Percentiles rank a stretch among this genome's conserved stretches.
phyloP scores from a whole-genome alignment of 768 basidiomycete species.

The Termitomyces sp. region DNA sequence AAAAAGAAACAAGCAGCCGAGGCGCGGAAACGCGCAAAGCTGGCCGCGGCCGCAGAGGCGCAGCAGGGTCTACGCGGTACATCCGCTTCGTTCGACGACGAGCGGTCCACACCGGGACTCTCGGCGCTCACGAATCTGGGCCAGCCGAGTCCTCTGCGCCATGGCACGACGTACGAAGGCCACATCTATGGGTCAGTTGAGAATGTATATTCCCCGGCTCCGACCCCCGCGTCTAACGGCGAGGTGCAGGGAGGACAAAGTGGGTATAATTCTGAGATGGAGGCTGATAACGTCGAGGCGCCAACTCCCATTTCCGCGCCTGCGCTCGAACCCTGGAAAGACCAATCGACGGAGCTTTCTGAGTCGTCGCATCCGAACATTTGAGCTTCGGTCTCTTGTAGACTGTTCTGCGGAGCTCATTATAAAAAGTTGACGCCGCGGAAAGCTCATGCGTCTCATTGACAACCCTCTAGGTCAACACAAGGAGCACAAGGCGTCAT shows the following conservation, averaged over 20 bases:
- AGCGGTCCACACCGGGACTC: conserved; percentile 11
- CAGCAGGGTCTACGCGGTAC: conserved; percentile 13
- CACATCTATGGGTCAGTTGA: conserved; percentile 23
- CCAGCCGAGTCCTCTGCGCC: conserved; percentile 36
- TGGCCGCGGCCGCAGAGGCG: conserved; percentile 20
- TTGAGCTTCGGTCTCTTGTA: too few species aligned
- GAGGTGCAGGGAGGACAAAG: conserved; percentile 46
- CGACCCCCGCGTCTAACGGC: conserved; percentile 43
- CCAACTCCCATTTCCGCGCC: not conserved
- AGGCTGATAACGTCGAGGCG: conserved; percentile 17
- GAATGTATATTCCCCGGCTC: conserved; percentile 38
- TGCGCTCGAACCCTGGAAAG: not conserved
- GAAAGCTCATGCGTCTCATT: too few species aligned
- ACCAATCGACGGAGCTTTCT: not conserved
- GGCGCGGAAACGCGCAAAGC: conserved; percentile 45
- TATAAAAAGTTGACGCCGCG: too few species aligned
- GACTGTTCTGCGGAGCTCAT: too few species aligned
- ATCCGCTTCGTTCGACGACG: conserved; percentile 14
- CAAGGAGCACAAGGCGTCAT: too few species aligned
- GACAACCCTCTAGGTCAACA: too few species aligned
- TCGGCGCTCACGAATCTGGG: conserved; percentile 7
- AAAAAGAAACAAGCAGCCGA: conserved; percentile 47
- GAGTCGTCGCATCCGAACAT: not conserved
- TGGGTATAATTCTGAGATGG: conserved; percentile 49
- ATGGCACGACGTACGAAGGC: conserved; percentile 32